These are phyloP conservation scores for Volvox reticuliferus DNA, from an alignment of 139 green algal genomes.

Conservation along the genomic window DNA sequence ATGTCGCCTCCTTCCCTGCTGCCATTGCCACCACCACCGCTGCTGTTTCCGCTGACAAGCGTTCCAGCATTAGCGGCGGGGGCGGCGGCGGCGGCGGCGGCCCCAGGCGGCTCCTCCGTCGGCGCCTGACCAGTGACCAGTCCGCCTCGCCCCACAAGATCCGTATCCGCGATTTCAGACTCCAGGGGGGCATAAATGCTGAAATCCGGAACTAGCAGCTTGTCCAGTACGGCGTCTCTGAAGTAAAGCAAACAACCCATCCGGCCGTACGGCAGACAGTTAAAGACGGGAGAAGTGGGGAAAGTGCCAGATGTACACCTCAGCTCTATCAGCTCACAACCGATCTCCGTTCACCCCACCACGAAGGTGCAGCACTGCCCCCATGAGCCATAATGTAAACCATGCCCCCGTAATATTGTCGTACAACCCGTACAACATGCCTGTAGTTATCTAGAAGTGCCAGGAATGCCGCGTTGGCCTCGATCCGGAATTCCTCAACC, in stretches of 20 bases:
- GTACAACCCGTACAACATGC: neutral
- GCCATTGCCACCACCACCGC: neutral
- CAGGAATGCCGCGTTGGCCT: conserved; percentile 70
- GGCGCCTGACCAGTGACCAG: neutral
- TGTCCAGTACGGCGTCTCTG: conserved; percentile 43
- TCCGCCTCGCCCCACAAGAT: neutral
- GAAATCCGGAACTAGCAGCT: conserved; percentile 46
- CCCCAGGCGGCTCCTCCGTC: neutral
- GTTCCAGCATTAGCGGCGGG: neutral
- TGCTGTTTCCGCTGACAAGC: neutral
- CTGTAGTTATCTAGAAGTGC: conserved; percentile 51
- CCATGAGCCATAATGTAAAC: too few relatives aligned
- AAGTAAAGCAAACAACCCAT: too few relatives aligned
- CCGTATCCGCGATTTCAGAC: neutral
- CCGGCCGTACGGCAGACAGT: too few relatives aligned
- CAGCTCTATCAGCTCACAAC: too few relatives aligned
- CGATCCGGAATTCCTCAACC: conserved; percentile 66
- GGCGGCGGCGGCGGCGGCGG: neutral
- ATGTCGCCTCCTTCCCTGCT: neutral
- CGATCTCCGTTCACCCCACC: too few relatives aligned
- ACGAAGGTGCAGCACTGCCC: too few relatives aligned
- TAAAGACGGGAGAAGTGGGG: too few relatives aligned
- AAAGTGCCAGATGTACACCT: too few relatives aligned
- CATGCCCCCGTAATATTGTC: too few relatives aligned
- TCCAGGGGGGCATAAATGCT: conserved; percentile 9